Evolutionary conservation across 1,284 basidiomycete genomes (phyloP).

Genomic region (Trichosporon coremiiforme): DNA sequence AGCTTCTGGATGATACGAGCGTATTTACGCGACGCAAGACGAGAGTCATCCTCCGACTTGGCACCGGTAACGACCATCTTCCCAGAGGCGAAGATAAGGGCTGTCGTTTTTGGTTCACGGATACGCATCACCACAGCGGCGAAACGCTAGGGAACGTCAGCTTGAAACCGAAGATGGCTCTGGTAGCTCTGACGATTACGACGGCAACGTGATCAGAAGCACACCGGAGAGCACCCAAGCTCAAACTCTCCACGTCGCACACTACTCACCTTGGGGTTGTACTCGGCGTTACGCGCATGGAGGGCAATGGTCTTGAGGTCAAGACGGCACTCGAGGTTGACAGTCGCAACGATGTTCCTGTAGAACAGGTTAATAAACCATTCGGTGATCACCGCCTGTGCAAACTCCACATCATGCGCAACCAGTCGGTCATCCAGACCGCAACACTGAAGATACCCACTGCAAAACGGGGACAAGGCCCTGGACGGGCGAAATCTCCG

Average conservation of each 20-base stretch:
- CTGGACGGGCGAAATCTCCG: conserved; percentile 85
- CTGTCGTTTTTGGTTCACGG: conserved; percentile 98
- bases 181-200: neutral
- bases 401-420: neutral
- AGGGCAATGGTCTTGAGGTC: conserved; percentile 98
- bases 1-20: conserved; percentile 99
- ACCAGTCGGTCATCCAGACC: neutral
- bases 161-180: conserved; percentile 18
- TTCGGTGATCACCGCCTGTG: neutral
- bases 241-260: neutral
- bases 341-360: conserved; percentile 97
- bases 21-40: conserved; percentile 96
- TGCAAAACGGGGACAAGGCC: conserved; percentile 93
- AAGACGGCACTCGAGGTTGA: conserved; percentile 94
- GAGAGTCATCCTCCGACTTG: conserved; percentile 97
- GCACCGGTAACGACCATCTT: conserved; percentile 99
- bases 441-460: conserved; percentile 55
- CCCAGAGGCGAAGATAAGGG: conserved; percentile 98
- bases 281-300: conserved; percentile 98
- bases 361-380: conserved; percentile 5
- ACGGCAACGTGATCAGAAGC: conserved; percentile 7
- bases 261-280: conserved; percentile 93
- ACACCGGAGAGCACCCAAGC: neutral
- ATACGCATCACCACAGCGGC: conserved; percentile 99
- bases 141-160: conserved; percentile 79